A percentile compares a stretch with the other conserved stretches of the same genome.
Conservation (phyloP, 1,139 yeast genomes). For the Pichiaceae sp. region DNA sequence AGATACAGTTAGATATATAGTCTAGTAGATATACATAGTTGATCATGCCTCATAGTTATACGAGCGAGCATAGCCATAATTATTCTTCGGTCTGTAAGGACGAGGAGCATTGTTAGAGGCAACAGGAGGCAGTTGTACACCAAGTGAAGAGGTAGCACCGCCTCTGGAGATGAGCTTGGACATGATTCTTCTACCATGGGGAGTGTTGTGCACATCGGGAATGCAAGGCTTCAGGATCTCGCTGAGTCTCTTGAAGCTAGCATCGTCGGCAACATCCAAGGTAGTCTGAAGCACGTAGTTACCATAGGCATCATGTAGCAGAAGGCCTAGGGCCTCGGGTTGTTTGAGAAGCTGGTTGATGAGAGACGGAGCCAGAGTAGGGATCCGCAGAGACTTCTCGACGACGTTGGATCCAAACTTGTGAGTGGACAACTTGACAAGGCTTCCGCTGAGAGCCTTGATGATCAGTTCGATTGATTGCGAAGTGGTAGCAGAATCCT, state of each 20-base stretch:
- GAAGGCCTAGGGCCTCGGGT: slow-evolving; percentile 33
- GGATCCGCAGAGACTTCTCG: slow-evolving; percentile 70
- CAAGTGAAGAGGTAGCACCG: slow-evolving; percentile 14
- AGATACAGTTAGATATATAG: not conserved
- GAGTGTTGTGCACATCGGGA: slow-evolving; percentile 70
- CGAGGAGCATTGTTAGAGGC: not conserved
- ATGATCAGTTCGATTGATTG: slow-evolving; percentile 22
- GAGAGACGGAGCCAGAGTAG: slow-evolving; percentile 33
- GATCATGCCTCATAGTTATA: not conserved
- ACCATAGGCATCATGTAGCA: slow-evolving; percentile 54
- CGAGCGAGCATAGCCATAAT: not conserved
- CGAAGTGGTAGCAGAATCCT: slow-evolving; percentile 35
- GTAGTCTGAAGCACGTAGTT: slow-evolving; percentile 85
- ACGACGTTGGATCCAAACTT: slow-evolving; percentile 93
- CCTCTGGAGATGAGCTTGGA: slow-evolving; percentile 24
- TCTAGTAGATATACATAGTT: slow-evolving; percentile 1
- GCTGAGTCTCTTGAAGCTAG: slow-evolving; percentile 34
- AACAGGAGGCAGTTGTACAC: not conserved
- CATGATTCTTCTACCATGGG: slow-evolving; percentile 82
- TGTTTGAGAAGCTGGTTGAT: slow-evolving; percentile 38
- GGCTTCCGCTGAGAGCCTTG: slow-evolving; percentile 28
- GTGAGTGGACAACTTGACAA: slow-evolving; percentile 66
- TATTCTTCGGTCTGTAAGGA: not conserved
- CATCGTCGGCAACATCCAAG: slow-evolving; percentile 58
- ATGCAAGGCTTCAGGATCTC: slow-evolving; percentile 54